Conservation (phyloP, 495 filamentous ascomycete species). For the Neurospora sp. region DNA sequence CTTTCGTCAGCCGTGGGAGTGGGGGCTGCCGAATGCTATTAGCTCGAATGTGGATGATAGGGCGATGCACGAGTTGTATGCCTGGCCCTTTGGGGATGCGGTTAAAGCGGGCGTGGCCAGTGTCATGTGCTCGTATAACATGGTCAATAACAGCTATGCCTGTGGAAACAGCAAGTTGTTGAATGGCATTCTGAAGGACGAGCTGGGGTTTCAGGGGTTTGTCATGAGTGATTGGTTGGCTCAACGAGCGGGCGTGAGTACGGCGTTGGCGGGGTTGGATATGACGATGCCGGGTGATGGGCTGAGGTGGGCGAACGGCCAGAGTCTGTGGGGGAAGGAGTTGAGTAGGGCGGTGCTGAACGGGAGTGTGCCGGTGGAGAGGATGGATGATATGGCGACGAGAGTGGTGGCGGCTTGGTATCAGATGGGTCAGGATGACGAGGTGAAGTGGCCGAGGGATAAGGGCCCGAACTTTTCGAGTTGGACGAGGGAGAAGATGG, state of each 20-base stretch:
- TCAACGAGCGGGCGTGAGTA: conserved; percentile 70
- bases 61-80: conserved; percentile 72
- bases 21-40: conserved; percentile 63
- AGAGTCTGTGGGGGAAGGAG: conserved; percentile 70
- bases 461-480: conserved; percentile 79
- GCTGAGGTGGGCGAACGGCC: conserved; percentile 60
- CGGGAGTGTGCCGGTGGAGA: conserved; percentile 66
- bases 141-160: conserved; percentile 83
- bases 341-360: conserved; percentile 75
- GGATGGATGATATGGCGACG: conserved; percentile 89
- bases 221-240: conserved; percentile 92
- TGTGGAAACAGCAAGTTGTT: conserved; percentile 88
- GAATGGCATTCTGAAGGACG: conserved; percentile 90
- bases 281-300: conserved; percentile 97
- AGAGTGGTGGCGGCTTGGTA: conserved; percentile 91
- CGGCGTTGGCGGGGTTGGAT: conserved; percentile 75
- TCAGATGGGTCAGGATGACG: conserved; percentile 73
- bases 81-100: conserved; percentile 84
- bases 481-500: conserved; percentile 66
- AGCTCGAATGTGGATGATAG: conserved; percentile 78
- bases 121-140: conserved; percentile 84
- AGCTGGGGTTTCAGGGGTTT: conserved; percentile 90
- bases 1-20: conserved; percentile 71
- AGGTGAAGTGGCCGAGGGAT: conserved; percentile 51
- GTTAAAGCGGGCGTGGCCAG: conserved; percentile 79